Conservation (phyloP, 208 protist species). For the Crithidia sp. region DNA sequence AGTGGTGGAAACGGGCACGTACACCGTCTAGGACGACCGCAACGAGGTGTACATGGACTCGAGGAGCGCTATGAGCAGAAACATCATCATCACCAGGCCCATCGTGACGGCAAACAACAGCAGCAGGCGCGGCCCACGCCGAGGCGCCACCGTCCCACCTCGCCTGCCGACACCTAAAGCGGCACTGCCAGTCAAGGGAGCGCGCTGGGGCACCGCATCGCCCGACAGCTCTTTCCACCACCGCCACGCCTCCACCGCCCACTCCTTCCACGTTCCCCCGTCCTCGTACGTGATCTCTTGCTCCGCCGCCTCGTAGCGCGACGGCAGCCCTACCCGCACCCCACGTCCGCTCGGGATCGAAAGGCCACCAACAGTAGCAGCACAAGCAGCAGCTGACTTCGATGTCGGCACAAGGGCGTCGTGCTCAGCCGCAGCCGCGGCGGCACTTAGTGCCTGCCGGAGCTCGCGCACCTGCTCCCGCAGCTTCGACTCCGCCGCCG, state of each 20-base stretch:
- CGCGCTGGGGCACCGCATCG: neutral
- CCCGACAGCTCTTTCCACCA: slow-evolving; percentile 16
- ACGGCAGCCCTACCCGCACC: slow-evolving; percentile 10
- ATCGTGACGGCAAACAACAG: slow-evolving; percentile 7
- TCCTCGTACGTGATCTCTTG: slow-evolving; percentile 14
- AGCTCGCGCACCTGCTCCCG: slow-evolving; percentile 24
- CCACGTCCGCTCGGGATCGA: neutral
- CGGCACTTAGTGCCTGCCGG: slow-evolving; percentile 8
- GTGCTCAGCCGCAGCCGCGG: slow-evolving; percentile 1
- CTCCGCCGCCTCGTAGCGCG: neutral
- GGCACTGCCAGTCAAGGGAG: neutral
- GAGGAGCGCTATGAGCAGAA: neutral
- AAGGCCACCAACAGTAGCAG: neutral
- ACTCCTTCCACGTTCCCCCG: slow-evolving; percentile 15
- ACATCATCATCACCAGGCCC: slow-evolving; percentile 6
- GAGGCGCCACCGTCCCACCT: neutral
- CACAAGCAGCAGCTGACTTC: too few relatives aligned
- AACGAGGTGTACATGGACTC: neutral
- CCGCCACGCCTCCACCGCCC: slow-evolving; percentile 7
- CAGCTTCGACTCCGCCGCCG: slow-evolving; percentile 19
- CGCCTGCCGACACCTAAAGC: neutral
- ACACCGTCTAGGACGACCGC: neutral
- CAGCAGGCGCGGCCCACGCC: slow-evolving; percentile 5
- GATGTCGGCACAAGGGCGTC: neutral
- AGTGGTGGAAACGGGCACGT: neutral